Evolutionary conservation across 139 green algal genomes (phyloP), one percentile per base, ranked within the genome.

Genomic region (Coelastrella sp.): DNA sequence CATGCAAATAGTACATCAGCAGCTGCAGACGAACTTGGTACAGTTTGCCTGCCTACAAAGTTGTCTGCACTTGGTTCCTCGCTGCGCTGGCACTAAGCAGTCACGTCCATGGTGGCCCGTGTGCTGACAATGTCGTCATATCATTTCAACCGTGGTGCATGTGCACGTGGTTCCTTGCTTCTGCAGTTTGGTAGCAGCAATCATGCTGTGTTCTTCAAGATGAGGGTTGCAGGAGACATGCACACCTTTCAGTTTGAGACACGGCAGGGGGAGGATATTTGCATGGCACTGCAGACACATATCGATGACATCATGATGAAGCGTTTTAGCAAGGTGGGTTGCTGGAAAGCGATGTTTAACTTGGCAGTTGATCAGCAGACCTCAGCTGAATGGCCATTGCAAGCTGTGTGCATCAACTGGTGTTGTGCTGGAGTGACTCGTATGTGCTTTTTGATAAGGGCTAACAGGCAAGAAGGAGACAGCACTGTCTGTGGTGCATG

Each of bases 281-380:
- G 98, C 96, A 97, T 99, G 94, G 97, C 97, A 71, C 94, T 99
- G 92, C 97, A 99, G 93, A 99, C 97, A 10, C 98, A 99, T 95
- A 99, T 99, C 95, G 99, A 99, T 90, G 98, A 99, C 93, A 98
- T 99, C 90, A 98, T 99, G 97, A 98, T 98, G 95, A 98, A 98
- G 92, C 92, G 96, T n/a, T 98, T 97, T 91, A 92, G 92, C 58
- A 96, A 96, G 92, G 95, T 92, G 64, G 74, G 7, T 4, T 47
- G 32, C 32, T 47, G 32, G 32, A 47, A 47, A 47, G 32, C 32
- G 32, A 47, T 47, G 32, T 47, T 47, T 47, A 47, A 47, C 32
- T 47, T 1, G 32, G 1, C 32, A 47, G 32, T 47, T 47, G 32
- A 47, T 47, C 32, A 47, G 32, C 32, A 47, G 32, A 47, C 32